Percentiles rank a stretch among this genome's conserved stretches.
phyloP scores from a whole-genome alignment of 2,329 filamentous ascomycete genomes.

The Talaromyces funiculosus region DNA sequence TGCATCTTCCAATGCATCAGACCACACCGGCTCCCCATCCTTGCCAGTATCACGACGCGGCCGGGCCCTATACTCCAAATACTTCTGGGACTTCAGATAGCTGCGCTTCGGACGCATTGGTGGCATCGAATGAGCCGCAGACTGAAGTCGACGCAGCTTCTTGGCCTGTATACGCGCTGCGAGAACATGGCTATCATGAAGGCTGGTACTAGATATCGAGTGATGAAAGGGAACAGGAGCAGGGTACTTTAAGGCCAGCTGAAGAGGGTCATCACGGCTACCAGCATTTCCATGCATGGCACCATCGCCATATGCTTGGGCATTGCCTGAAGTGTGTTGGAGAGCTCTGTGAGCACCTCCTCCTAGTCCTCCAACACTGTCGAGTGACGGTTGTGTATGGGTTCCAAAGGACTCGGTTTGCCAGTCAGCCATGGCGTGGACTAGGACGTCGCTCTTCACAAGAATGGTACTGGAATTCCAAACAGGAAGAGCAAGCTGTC shows the following conservation, averaged over 20 bases:
- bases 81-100: constrained; percentile 40
- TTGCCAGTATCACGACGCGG: constrained; percentile 40
- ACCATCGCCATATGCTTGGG: constrained; percentile 35
- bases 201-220: constrained; percentile 21
- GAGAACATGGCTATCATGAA: constrained; percentile 23
- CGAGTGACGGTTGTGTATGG: constrained; percentile 31
- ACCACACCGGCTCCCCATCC: constrained; percentile 42
- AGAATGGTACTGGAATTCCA: constrained; percentile 38
- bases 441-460: constrained; percentile 31
- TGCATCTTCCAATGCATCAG: constrained; percentile 43
- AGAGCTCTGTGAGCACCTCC: constrained; percentile 32
- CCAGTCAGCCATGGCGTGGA: constrained; percentile 37
- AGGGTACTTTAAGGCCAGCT: constrained; percentile 33
- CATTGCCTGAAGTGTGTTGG: constrained; percentile 41
- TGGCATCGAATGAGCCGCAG: constrained; percentile 22
- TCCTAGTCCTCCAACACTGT: constrained; percentile 29
- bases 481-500: constrained; percentile 26
- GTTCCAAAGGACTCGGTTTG: constrained; percentile 35
- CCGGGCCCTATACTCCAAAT: constrained; percentile 39
- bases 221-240: constrained; percentile 24
- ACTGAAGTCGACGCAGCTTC: constrained; percentile 33
- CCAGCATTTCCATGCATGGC: constrained; percentile 24
- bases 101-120: constrained; percentile 21
- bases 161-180: constrained; percentile 29
- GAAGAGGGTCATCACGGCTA: constrained; percentile 31